These are phyloP conservation scores for Lachancea nothofagi DNA, from an alignment of 805 yeast species.

Conservation along the genomic window DNA sequence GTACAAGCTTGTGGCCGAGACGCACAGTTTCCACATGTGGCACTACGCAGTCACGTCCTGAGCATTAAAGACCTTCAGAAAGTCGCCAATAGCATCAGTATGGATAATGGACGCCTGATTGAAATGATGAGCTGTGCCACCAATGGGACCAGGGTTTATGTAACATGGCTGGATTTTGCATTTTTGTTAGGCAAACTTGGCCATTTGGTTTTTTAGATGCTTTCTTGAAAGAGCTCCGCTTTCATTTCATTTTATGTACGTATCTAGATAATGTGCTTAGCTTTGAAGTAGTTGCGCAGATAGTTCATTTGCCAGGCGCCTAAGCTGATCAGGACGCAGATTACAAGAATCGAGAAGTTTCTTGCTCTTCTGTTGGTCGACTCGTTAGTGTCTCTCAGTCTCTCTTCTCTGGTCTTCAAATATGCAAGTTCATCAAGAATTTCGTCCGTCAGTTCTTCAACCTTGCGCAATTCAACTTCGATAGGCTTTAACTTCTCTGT, in stretches of 20 bases:
- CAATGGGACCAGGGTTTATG: slow-evolving; percentile 32
- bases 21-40: slow-evolving; percentile 18
- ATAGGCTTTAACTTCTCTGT: slow-evolving; percentile 88
- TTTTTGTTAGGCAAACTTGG: slow-evolving; percentile 46
- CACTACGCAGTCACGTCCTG: slow-evolving; percentile 24
- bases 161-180: slow-evolving; percentile 44
- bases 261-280: slow-evolving; percentile 68
- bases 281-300: slow-evolving; percentile 85
- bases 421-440: slow-evolving; percentile 74
- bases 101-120: slow-evolving; percentile 31
- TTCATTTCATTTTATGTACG: slow-evolving; percentile 82
- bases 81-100: slow-evolving; percentile 31
- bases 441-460: slow-evolving; percentile 83
- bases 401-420: slow-evolving; percentile 80
- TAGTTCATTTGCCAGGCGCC: slow-evolving; percentile 93
- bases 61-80: slow-evolving; percentile 37
- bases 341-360: slow-evolving; percentile 70
- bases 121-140: slow-evolving; percentile 45
- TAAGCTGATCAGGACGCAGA: slow-evolving; percentile 63
- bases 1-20: slow-evolving; percentile 25
- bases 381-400: slow-evolving; percentile 94
- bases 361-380: slow-evolving; percentile 90
- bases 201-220: slow-evolving; percentile 28
- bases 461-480: slow-evolving; percentile 81
- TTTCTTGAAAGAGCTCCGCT: slow-evolving; percentile 40